phyloP scores from a whole-genome alignment of 176 grass and related monocot species.

The Raddia guianensis region DNA sequence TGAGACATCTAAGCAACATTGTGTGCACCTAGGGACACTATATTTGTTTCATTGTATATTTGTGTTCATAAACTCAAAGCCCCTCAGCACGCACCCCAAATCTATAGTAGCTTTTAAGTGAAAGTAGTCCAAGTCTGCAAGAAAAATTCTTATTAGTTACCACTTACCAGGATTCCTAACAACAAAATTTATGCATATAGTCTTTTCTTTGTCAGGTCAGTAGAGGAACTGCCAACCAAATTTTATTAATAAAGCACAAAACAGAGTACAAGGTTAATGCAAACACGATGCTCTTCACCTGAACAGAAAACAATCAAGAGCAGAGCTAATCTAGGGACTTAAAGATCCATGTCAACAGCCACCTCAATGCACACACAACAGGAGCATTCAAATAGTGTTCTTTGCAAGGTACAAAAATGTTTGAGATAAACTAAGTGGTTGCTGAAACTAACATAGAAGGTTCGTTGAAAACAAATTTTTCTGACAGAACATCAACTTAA shows the following conservation, averaged over 20 bases:
- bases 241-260: constrained; percentile 30
- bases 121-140: constrained; percentile 6
- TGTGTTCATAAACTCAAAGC: neutral
- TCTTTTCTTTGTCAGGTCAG: neutral
- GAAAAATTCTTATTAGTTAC: constrained; percentile 3
- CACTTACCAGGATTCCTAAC: constrained; percentile 15
- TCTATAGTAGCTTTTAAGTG: neutral
- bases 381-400: neutral
- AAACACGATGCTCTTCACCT: constrained; percentile 9
- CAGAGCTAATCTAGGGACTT: constrained; percentile 20
- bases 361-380: neutral
- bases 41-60: constrained; percentile 7
- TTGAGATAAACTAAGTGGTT: constrained; percentile 15
- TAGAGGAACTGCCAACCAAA: neutral
- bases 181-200: neutral
- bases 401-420: neutral
- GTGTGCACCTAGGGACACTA: neutral
- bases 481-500: neutral
- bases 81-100: neutral
- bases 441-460: neutral
- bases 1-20: constrained; percentile 12
- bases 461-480: constrained; percentile 7
- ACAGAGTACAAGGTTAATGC: neutral
- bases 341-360: neutral
- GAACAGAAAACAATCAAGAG: constrained; percentile 23